phyloP scores from a whole-genome alignment of 345 rosid species.

The Anastatica hierochuntica region DNA sequence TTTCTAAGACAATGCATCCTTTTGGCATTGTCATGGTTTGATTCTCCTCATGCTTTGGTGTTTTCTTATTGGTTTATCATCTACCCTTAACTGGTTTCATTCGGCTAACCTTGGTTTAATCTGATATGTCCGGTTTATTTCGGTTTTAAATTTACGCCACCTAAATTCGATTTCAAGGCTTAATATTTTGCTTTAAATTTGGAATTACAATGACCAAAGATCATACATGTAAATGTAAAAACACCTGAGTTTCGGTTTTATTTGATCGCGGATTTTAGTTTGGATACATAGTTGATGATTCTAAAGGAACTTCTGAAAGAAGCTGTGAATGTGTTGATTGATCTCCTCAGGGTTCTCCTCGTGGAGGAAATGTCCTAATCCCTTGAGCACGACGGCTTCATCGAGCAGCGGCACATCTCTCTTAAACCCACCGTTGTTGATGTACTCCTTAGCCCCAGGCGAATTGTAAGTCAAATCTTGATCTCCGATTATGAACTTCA shows the following conservation, averaged over 20 bases:
- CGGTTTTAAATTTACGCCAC: too few relatives aligned
- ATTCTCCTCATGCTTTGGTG: neutral
- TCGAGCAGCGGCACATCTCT: slow-evolving; percentile 55
- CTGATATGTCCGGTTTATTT: too few relatives aligned
- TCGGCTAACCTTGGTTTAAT: too few relatives aligned
- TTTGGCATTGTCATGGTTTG: neutral
- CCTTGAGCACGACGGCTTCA: slow-evolving; percentile 60
- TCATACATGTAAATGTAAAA: too few relatives aligned
- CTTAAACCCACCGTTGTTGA: slow-evolving; percentile 46
- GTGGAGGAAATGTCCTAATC: slow-evolving; percentile 61
- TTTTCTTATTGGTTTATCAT: too few relatives aligned
- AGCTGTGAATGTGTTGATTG: slow-evolving; percentile 49
- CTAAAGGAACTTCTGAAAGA: slow-evolving; percentile 27
- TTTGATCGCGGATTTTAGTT: too few relatives aligned
- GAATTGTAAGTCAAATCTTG: slow-evolving; percentile 46
- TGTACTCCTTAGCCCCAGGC: slow-evolving; percentile 46
- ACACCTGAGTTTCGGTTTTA: too few relatives aligned
- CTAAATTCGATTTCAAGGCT: too few relatives aligned
- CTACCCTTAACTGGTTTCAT: neutral
- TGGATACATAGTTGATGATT: neutral
- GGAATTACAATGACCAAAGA: too few relatives aligned
- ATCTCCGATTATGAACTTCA: slow-evolving; percentile 69
- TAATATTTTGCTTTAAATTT: too few relatives aligned
- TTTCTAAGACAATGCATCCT: neutral
- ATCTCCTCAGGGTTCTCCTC: slow-evolving; percentile 59